phyloP scores from a whole-genome alignment of 2,329 filamentous ascomycete genomes.

The Botrytis byssoidea region DNA sequence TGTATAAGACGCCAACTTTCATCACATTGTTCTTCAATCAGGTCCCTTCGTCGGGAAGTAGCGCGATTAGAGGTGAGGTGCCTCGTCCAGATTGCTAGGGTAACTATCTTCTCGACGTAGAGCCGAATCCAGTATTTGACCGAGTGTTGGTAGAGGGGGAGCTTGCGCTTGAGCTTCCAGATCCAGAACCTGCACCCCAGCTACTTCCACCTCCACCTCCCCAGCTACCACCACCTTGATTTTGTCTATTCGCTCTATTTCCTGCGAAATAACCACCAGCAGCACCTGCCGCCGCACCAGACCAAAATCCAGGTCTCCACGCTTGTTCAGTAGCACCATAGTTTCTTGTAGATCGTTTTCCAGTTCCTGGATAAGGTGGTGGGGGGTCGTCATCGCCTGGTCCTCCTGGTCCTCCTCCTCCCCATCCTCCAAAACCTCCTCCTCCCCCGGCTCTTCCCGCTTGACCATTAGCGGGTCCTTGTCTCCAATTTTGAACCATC shows the following conservation, averaged over 20 bases:
- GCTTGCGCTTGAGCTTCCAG: conserved; percentile 36
- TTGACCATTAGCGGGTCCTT: conserved; percentile 38
- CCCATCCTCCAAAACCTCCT: conserved; percentile 44
- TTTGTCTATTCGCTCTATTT: conserved; percentile 53
- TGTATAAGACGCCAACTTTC: not conserved
- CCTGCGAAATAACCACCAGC: conserved; percentile 70
- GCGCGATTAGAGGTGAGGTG: conserved; percentile 1
- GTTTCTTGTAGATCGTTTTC: conserved; percentile 29
- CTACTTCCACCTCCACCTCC: conserved; percentile 27
- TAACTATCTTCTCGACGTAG: conserved; percentile 57
- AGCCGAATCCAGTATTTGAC: conserved; percentile 72
- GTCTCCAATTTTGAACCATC: conserved; percentile 42
- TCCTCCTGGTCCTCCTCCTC: conserved; percentile 39
- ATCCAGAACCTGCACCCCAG: conserved; percentile 8
- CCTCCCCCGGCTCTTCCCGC: conserved; percentile 38
- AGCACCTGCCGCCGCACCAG: conserved; percentile 58
- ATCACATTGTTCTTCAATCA: not conserved
- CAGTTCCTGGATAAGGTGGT: conserved; percentile 37
- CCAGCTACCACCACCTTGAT: conserved; percentile 28
- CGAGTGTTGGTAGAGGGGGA: conserved; percentile 45
- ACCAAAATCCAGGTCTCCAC: conserved; percentile 76
- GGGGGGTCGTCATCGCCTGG: conserved; percentile 35
- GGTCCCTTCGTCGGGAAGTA: not conserved
- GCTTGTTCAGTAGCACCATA: conserved; percentile 41
- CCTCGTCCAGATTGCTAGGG: not conserved